Evolutionary conservation across 306 rosid species (phyloP).

Genomic region (Urtica urens): DNA sequence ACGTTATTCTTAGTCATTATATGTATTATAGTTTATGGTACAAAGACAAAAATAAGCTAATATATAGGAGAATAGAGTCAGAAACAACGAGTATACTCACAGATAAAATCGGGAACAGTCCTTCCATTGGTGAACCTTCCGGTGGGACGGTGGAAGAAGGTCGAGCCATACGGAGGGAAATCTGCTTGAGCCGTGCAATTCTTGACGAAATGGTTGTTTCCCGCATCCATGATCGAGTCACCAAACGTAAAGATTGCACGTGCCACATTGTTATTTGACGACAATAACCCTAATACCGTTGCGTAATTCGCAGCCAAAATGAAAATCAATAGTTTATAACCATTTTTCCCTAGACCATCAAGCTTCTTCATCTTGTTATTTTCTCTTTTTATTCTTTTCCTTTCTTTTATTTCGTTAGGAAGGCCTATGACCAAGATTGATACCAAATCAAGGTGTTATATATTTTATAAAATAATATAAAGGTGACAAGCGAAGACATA

Average conservation of each 20-base stretch:
- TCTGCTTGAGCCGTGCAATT: constrained; percentile 25
- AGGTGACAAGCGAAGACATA: neutral
- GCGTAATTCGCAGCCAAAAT: neutral
- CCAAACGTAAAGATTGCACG: constrained; percentile 24
- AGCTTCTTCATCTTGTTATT: neutral
- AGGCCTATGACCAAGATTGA: neutral
- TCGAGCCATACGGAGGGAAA: constrained; percentile 33
- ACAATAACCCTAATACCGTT: neutral
- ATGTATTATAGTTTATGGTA: no score
- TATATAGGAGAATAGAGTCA: no score
- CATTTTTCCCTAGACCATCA: neutral
- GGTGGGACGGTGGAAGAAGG: constrained; percentile 27
- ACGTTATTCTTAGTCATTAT: no score
- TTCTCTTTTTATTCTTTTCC: neutral
- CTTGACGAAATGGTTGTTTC: constrained; percentile 25
- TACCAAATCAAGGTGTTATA: neutral
- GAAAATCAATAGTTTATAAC: neutral
- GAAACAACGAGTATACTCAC: constrained; percentile 16
- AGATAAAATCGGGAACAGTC: constrained; percentile 26
- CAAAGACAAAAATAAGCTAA: no score
- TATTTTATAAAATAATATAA: neutral
- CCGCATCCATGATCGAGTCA: constrained; percentile 28
- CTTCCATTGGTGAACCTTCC: constrained; percentile 38
- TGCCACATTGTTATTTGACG: neutral
- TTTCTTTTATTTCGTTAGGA: no score